Evolutionary conservation across 2,329 filamentous ascomycete genomes (phyloP).

Genomic region (Calonectria pteridis): DNA sequence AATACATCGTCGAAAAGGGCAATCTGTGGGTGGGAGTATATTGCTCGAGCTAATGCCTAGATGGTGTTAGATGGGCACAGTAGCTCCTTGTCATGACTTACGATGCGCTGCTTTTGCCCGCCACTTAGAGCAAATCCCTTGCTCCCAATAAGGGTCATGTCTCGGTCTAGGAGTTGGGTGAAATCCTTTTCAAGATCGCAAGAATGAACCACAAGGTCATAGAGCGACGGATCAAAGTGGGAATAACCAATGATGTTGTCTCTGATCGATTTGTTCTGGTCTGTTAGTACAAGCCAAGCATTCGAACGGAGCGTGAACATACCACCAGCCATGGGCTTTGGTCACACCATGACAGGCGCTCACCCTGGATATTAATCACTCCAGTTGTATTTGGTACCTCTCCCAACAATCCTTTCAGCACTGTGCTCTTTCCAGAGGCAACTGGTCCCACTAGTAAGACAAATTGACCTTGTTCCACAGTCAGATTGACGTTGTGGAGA

Average conservation of each 20-base stretch:
- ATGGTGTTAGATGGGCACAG: neutral
- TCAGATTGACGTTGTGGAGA: constrained; percentile 51
- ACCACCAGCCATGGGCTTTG: constrained; percentile 52
- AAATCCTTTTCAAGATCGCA: constrained; percentile 52
- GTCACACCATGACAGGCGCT: constrained; percentile 47
- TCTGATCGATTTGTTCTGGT: constrained; percentile 49
- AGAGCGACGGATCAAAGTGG: constrained; percentile 41
- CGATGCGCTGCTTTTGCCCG: constrained; percentile 59
- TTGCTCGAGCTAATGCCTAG: constrained; percentile 53
- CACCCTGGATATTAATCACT: constrained; percentile 23
- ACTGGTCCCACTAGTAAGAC: constrained; percentile 58
- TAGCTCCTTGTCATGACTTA: constrained; percentile 27
- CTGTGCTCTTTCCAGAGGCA: constrained; percentile 59
- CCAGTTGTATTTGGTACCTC: constrained; percentile 44
- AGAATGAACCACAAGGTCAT: constrained; percentile 41
- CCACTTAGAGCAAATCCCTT: constrained; percentile 61
- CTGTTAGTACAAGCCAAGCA: neutral
- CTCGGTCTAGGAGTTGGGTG: constrained; percentile 48
- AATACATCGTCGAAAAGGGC: constrained; percentile 55
- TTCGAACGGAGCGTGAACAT: neutral
- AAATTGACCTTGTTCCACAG: constrained; percentile 47
- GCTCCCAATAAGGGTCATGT: constrained; percentile 57
- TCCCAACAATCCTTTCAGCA: constrained; percentile 56
- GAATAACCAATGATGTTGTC: constrained; percentile 52
- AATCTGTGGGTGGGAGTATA: constrained; percentile 50